A percentile compares a stretch with the other conserved stretches of the same genome.
These are phyloP conservation scores for Thraustotheca clavata DNA, from an alignment of 352 stramenopile species.

Conservation along the genomic window DNA sequence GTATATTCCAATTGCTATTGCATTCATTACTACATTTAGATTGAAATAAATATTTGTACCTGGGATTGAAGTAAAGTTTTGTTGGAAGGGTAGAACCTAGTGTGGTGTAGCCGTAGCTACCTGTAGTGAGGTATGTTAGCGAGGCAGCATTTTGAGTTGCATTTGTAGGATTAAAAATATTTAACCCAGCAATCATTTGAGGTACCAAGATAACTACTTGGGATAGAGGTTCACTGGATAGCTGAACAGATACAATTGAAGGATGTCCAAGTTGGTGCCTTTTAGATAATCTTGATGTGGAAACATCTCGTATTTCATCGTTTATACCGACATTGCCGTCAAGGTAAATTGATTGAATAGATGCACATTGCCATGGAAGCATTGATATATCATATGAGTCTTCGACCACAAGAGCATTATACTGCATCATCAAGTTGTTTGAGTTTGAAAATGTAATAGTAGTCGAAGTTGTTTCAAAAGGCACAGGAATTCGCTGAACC, in stretches of 20 bases:
- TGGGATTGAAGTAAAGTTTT: conserved; percentile 38
- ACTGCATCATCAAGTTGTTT: not conserved
- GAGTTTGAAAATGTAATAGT: not conserved
- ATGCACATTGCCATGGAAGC: conserved; percentile 27
- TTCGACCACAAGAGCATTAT: conserved; percentile 28
- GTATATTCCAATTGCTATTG: conserved; percentile 43
- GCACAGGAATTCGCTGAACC: not conserved
- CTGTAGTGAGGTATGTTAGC: conserved; percentile 26
- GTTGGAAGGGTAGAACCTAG: conserved; percentile 32
- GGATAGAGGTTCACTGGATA: conserved; percentile 47
- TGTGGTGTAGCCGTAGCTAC: conserved; percentile 37
- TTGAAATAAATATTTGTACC: conserved; percentile 17
- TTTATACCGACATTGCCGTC: not conserved
- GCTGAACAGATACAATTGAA: conserved; percentile 29
- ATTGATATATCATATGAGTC: conserved; percentile 41
- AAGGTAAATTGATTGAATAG: not conserved
- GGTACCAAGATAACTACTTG: conserved; percentile 35
- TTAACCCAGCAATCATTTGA: conserved; percentile 28
- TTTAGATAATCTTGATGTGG: conserved; percentile 34
- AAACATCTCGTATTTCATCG: not conserved
- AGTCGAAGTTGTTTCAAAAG: not conserved
- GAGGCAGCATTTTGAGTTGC: conserved; percentile 13
- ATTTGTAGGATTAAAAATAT: conserved; percentile 38
- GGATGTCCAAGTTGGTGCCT: conserved; percentile 42
- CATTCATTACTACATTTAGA: not conserved